Percentiles rank a stretch among this genome's conserved stretches.
Evolutionary conservation across 2,329 filamentous ascomycete species (phyloP).

Genomic region (Epichloe aotearoae): DNA sequence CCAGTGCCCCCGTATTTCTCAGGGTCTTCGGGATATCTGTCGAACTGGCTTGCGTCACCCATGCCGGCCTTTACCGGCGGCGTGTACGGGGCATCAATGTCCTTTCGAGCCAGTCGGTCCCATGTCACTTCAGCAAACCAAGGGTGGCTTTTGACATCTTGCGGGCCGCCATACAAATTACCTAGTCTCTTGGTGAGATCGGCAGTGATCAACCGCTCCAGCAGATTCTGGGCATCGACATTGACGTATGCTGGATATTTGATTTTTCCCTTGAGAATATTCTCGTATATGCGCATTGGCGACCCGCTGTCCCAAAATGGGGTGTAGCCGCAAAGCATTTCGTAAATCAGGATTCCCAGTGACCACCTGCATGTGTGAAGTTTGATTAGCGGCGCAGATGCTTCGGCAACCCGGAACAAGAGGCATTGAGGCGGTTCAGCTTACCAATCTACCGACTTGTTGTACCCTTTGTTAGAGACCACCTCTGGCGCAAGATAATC

Average conservation of each 20-base stretch:
- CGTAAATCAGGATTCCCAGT: slow-evolving; percentile 92
- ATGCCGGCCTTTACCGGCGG: slow-evolving; percentile 88
- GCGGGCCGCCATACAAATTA: slow-evolving; percentile 79
- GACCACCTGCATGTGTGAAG: slow-evolving; percentile 61
- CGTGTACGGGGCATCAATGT: slow-evolving; percentile 96
- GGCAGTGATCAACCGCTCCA: slow-evolving; percentile 84
- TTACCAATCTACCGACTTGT: slow-evolving; percentile 98
- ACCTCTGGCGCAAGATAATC: slow-evolving; percentile 97
- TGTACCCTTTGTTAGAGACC: slow-evolving; percentile 98
- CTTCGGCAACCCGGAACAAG: not conserved
- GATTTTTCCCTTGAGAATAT: slow-evolving; percentile 88
- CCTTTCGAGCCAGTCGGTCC: slow-evolving; percentile 86
- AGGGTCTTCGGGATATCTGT: slow-evolving; percentile 93
- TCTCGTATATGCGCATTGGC: slow-evolving; percentile 99
- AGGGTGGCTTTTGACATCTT: slow-evolving; percentile 86
- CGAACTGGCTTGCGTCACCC: slow-evolving; percentile 93
- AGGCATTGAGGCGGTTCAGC: slow-evolving; percentile 19
- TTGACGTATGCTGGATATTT: slow-evolving; percentile 97
- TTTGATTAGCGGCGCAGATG: not conserved
- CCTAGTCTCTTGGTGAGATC: slow-evolving; percentile 92
- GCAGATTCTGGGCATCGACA: slow-evolving; percentile 81
- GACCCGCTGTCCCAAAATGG: slow-evolving; percentile 98
- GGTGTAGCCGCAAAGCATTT: slow-evolving; percentile 98
- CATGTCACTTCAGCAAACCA: slow-evolving; percentile 98
- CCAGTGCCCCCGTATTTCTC: slow-evolving; percentile 67